Evolutionary conservation across 805 yeast species (phyloP), one percentile per base, ranked within the genome.

Genomic region (Candida palmyrensis): DNA sequence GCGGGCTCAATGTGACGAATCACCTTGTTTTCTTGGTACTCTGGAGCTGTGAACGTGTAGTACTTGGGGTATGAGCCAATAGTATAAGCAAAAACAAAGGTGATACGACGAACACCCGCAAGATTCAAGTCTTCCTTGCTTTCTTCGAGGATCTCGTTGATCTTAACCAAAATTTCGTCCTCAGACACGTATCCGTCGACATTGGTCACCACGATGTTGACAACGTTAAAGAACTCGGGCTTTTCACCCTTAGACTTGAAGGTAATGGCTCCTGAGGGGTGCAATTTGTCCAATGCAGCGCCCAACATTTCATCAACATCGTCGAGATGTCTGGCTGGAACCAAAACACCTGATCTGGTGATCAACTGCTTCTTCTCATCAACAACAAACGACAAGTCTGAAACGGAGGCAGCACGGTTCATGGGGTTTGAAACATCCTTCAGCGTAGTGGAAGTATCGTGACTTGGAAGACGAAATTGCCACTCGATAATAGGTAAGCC

Each of bases 1-100:
- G 97, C 96, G 16, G 99, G 99, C 62, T 92, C 97, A 48, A 92
- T 88, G 58, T 92, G 97, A 69, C 99, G 88, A 57, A 92, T 84
- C 14, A 89, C 89, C 62, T 81, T 78, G 66, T 92, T 95, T 66
- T 92, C 99, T 22, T 49, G 51, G 56, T 83, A 92, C 23, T 73
- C 72, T 33, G 95, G 95, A 41, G 90, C 95, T 52, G 84, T 85
- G 75, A 86, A 92, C 24, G 97, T 92, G 69, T 81, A 92, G 70
- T 90, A 92, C 61, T 83, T 85, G 49, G 98, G 98, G 62, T 90
- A 89, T 31, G 83, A 58, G 43, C 97, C 97, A 49, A 78, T 79
- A 35, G 71, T 74, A 56, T 79, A 78, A 40, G 95, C 95, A 47
- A 92, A 71, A 39, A 88, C 84, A 62, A 92, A 87, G 2, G 98